Evolutionary conservation across 2,329 filamentous ascomycete genomes (phyloP).

Genomic region (Nigrospora oryzae): DNA sequence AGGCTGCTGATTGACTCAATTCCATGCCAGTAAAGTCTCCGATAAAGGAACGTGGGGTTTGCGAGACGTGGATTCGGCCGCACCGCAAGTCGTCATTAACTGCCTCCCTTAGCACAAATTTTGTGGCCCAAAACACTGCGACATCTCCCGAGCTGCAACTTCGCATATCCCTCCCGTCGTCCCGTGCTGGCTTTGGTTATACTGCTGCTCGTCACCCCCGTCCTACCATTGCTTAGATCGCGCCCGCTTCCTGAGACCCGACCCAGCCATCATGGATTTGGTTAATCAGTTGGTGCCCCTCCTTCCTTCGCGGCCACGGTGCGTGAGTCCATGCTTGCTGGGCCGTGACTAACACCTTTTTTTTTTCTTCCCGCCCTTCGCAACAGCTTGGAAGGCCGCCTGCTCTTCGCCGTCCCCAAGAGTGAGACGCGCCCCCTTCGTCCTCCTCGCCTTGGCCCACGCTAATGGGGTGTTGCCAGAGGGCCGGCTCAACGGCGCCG

Average conservation of each 20-base stretch:
- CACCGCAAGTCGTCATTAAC: constrained; percentile 5
- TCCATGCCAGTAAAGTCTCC: constrained; percentile 14
- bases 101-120: constrained; percentile 6
- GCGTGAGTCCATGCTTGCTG: neutral
- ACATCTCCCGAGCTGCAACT: too few relatives aligned
- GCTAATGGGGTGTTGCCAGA: constrained; percentile 43
- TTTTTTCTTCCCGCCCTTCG: constrained; percentile 7
- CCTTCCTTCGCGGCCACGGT: neutral
- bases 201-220: too few relatives aligned
- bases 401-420: constrained; percentile 97
- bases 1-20: constrained; percentile 12
- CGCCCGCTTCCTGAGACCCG: too few relatives aligned
- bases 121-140: neutral
- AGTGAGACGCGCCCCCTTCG: constrained; percentile 50
- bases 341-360: constrained; percentile 23
- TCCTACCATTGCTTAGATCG: too few relatives aligned
- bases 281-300: constrained; percentile 39
- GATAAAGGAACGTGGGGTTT: constrained; percentile 31
- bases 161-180: too few relatives aligned
- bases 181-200: too few relatives aligned
- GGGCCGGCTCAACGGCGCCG: constrained; percentile 82
- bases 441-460: constrained; percentile 2
- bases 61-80: neutral
- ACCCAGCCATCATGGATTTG: constrained; percentile 35
- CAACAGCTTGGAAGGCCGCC: constrained; percentile 75